Percentiles rank a stretch among this genome's conserved stretches.
These are phyloP conservation scores for Diatrype stigma DNA, from an alignment of 2,329 filamentous ascomycete genomes.

Conservation along the genomic window DNA sequence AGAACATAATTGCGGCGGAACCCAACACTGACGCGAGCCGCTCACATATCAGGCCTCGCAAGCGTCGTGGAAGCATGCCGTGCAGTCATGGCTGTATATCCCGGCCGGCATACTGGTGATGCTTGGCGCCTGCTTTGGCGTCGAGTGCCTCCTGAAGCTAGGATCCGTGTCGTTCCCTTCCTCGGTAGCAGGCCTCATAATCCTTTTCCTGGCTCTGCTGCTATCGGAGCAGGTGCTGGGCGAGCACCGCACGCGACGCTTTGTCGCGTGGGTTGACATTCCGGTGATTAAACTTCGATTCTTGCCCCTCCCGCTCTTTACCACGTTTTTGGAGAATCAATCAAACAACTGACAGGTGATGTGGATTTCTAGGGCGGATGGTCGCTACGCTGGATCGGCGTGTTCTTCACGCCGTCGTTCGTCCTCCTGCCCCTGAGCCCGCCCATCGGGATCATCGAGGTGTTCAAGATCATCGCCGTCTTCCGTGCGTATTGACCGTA, in stretches of 20 bases:
- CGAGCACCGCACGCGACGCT: conserved; percentile 40
- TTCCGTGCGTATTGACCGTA: conserved; percentile 52
- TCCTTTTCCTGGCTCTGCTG: conserved; percentile 49
- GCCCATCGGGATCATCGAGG: conserved; percentile 47
- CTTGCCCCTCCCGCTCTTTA: accelerated
- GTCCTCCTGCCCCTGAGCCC: conserved; percentile 55
- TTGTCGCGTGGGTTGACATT: conserved; percentile 49
- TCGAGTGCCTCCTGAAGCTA: conserved; percentile 39
- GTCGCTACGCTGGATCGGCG: conserved; percentile 54
- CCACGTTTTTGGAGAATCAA: no score
- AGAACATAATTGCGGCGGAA: background rate
- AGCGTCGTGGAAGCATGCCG: conserved; percentile 17
- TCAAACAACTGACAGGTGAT: conserved; percentile 12
- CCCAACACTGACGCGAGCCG: background rate
- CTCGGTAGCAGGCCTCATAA: conserved; percentile 54
- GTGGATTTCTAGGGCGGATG: conserved; percentile 44
- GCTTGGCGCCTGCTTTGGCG: conserved; percentile 39
- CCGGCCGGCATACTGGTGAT: conserved; percentile 40
- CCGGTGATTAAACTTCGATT: conserved; percentile 37
- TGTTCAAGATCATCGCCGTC: conserved; percentile 55
- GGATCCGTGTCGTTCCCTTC: conserved; percentile 53
- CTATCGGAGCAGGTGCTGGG: conserved; percentile 43
- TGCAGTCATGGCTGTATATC: conserved; percentile 45
- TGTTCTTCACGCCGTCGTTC: conserved; percentile 58
- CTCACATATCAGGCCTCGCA: conserved; percentile 10